Evolutionary conservation across 768 basidiomycete species (phyloP), one percentile per base, ranked within the genome.

Genomic region (Hirschioporus abietinus): DNA sequence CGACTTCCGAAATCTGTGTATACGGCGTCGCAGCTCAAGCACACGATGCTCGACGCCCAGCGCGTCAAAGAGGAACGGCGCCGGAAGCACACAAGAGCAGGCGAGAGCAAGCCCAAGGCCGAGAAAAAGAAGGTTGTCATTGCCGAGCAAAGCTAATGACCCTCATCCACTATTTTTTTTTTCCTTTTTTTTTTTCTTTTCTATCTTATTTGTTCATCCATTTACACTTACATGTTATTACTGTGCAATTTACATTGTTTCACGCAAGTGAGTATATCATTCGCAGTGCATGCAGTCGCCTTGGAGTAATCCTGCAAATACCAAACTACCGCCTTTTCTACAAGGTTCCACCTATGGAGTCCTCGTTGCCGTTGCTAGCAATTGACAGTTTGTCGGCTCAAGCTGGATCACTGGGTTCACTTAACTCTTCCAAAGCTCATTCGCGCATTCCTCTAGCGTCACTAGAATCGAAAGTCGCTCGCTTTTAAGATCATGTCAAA

Each of bases 11-110:
- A 92, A 73, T 84, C 93, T n/a, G 91, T 99, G 35, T 86, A 96
- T 77, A 90, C 93, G 72, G 92, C 95, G 0, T 80, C 86, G 57
- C 87, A 90, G 73, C 89, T 97, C 80, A 96, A 97, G 78, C 83
- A 87, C 67, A 93, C 94, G 58, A 98, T 99, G 96, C 76, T 96
- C 74, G 95, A 95, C 30, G 89, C 95, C 3, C 82, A 82, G 58
- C 86, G 90, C 66, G 92, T 91, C 83, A 98, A 97, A 79, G 95
- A 99, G 72, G 96, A 98, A 75, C 85, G 95, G 70, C 82, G 96
- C 69, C 81, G 96, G 75, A 90, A 89, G 73, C 96, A 99, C 75
- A 91, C 96, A 7, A 84, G 94, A 27, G 87, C 87, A 15, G 74
- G n/a, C n/a, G n/a, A n/a, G n/a, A n/a, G n/a, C n/a, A n/a, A n/a